These are phyloP conservation scores for Hypocreales sp. DNA, from an alignment of 2,329 filamentous ascomycete species.

Conservation along the genomic window DNA sequence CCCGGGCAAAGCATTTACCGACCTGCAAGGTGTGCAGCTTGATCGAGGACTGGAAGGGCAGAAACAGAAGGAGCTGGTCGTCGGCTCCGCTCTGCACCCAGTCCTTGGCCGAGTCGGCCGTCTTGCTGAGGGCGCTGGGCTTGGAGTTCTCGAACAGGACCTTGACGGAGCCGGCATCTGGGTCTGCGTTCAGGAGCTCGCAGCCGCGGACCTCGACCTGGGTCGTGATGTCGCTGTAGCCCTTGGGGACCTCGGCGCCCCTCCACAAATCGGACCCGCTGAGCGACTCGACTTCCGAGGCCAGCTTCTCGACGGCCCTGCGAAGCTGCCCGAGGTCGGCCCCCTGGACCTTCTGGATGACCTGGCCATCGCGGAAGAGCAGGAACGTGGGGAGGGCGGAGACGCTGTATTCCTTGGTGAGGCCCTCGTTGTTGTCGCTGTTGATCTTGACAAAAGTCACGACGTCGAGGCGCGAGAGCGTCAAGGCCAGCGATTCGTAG, in stretches of 20 bases:
- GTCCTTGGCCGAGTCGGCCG: slow-evolving; percentile 44
- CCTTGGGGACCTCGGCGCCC: slow-evolving; percentile 59
- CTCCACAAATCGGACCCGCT: slow-evolving; percentile 46
- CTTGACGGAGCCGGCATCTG: slow-evolving; percentile 55
- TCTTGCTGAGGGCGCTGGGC: slow-evolving; percentile 48
- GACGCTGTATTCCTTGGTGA: slow-evolving; percentile 59
- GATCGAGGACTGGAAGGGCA: slow-evolving; percentile 74
- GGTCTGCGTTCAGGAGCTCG: slow-evolving; percentile 79
- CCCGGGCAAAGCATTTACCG: slow-evolving; percentile 7
- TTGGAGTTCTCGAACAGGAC: slow-evolving; percentile 56
- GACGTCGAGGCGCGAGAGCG: slow-evolving; percentile 50
- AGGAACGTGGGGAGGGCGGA: slow-evolving; percentile 82
- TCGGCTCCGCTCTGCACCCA: slow-evolving; percentile 96
- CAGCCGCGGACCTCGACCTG: slow-evolving; percentile 65
- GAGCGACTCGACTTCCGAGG: slow-evolving; percentile 46
- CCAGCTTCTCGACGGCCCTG: slow-evolving; percentile 55
- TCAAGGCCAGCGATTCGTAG: slow-evolving; percentile 42
- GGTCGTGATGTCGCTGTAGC: slow-evolving; percentile 71
- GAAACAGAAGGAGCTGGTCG: slow-evolving; percentile 85
- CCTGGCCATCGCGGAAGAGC: slow-evolving; percentile 59
- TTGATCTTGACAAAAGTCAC: slow-evolving; percentile 84
- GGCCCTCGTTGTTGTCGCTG: slow-evolving; percentile 58
- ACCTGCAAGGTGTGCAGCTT: slow-evolving; percentile 77
- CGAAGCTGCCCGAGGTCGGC: slow-evolving; percentile 59
- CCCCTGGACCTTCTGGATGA: slow-evolving; percentile 55